Base-by-base conservation (phyloP, 495 filamentous ascomycete genomes). In the Penicillium psychrofluorescens region DNA sequence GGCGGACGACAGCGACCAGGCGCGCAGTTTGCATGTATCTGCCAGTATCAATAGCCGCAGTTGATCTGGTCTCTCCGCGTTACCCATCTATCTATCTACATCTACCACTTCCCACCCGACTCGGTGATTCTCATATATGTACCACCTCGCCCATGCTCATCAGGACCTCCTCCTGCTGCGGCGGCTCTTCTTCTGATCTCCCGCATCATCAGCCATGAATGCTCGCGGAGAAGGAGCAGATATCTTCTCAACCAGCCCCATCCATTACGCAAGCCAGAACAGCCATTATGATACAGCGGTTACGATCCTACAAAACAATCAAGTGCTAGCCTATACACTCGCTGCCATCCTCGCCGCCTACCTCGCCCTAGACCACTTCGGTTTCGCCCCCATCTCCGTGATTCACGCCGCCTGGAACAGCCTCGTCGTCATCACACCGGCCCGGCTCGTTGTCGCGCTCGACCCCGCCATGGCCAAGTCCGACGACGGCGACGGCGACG, bases 351-450 rank as follows among this genome's bases (percentile, higher is more conserved):
- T 60, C 31, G 51, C 58, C n/a, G 41, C 55, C 11, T 56, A 57
- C 34, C 36, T 62, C 9, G n/a, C 65, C 11, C 41, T 70, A 11
- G 49, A 54, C 14, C 50, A 65, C 31, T 55, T 65, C 29, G 49
- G 62, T n/a, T 47, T 57, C 11, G 34, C 57, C 8, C 59, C 61
- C 5, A 35, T 56, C 14, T 62, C 62, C 5, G 15, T 68, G 22
- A 49, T 56, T 16, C 52, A 49, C 10, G 11, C 54, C 29, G 37
- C 82, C 16, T 89, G 85, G 84, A 78, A 85, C 58, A 46, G 68
- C 16, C 28, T 86, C 7, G 76, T 90, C 37, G 72, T 72, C 46
- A 27, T 80, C 28, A 82, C 72, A 14, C 86, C 85, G 1, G 72
- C 75, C 6, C 66, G 64, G 30, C 49, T 87, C 2, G 67, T 88